Conservation (phyloP, 257 asterid species). For the Solanum pinnatisectum region DNA sequence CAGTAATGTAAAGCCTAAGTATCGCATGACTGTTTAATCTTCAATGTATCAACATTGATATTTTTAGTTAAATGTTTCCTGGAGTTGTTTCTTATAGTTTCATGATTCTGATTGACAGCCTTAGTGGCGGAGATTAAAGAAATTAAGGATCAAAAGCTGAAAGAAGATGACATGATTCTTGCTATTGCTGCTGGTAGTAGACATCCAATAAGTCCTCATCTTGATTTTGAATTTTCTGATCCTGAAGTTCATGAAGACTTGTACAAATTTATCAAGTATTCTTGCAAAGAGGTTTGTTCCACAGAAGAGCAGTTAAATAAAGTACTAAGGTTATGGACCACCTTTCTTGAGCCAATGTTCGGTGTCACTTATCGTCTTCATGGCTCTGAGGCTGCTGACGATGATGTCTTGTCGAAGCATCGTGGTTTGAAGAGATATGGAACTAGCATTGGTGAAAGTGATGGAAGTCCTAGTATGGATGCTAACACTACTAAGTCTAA, state of each 20-base stretch:
- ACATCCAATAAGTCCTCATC: slow-evolving; percentile 9
- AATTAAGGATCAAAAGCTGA: slow-evolving; percentile 14
- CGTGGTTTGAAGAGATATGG: slow-evolving; percentile 22
- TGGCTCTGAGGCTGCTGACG: slow-evolving; percentile 22
- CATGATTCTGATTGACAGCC: slow-evolving; percentile 2
- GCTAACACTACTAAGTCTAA: slow-evolving; percentile 3
- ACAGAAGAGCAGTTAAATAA: slow-evolving; percentile 16
- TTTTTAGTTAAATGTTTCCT: neutral
- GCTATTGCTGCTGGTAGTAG: slow-evolving; percentile 20
- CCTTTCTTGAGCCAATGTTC: slow-evolving; percentile 17
- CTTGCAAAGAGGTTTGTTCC: slow-evolving; percentile 18
- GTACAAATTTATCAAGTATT: slow-evolving; percentile 12
- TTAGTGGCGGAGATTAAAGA: slow-evolving; percentile 14
- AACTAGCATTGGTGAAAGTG: slow-evolving; percentile 42
- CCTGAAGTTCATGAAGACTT: slow-evolving; percentile 9
- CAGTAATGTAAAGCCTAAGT: neutral
- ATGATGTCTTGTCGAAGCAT: slow-evolving; percentile 33
- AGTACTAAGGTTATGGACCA: slow-evolving; percentile 14
- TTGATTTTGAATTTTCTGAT: slow-evolving; percentile 10
- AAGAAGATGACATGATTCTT: slow-evolving; percentile 16
- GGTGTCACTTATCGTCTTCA: slow-evolving; percentile 8
- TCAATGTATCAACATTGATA: neutral
- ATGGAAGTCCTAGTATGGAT: slow-evolving; percentile 29
- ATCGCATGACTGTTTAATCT: neutral
- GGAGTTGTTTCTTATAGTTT: neutral